These are phyloP conservation scores for Macrolepiota fuliginosa DNA, from an alignment of 768 basidiomycete genomes.

Conservation along the genomic window DNA sequence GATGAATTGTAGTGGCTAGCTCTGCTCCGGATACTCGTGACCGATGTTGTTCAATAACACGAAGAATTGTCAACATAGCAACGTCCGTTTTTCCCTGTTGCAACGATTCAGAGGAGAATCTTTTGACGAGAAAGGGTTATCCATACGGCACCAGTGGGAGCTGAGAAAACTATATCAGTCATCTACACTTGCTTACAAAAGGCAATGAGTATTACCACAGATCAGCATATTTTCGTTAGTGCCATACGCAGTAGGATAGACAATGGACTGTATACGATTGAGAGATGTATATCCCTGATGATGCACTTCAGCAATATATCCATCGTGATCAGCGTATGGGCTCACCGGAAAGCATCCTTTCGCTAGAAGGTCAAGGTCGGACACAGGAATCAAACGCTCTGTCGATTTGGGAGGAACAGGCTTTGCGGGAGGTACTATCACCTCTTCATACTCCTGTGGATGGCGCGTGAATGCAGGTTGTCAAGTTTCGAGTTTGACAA, in stretches of 20 bases:
- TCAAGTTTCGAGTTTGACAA: slow-evolving; percentile 10
- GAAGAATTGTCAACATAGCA: slow-evolving; percentile 90
- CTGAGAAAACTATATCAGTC: slow-evolving; percentile 35
- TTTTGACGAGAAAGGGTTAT: background rate
- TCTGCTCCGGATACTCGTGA: slow-evolving; percentile 24
- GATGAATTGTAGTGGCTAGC: slow-evolving; percentile 52
- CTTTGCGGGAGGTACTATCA: slow-evolving; percentile 81
- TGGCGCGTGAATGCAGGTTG: background rate
- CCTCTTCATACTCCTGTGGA: slow-evolving; percentile 80
- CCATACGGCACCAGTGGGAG: slow-evolving; percentile 95
- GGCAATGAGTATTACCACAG: slow-evolving; percentile 56
- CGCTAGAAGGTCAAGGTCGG: slow-evolving; percentile 74
- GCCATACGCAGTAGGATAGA: slow-evolving; percentile 90
- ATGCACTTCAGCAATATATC: slow-evolving; percentile 5
- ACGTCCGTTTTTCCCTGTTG: slow-evolving; percentile 97
- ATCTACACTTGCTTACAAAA: background rate
- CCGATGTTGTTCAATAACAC: slow-evolving; percentile 76
- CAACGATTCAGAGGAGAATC: slow-evolving; percentile 14
- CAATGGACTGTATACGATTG: slow-evolving; percentile 94
- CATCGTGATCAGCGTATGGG: background rate
- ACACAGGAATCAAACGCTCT: slow-evolving; percentile 71
- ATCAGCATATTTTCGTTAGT: slow-evolving; percentile 96
- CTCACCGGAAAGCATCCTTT: slow-evolving; percentile 82
- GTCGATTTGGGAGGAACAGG: slow-evolving; percentile 67
- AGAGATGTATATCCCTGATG: slow-evolving; percentile 78